Evolutionary conservation across 352 stramenopile species (phyloP).

Genomic region (Halophytophthora batemanensis): DNA sequence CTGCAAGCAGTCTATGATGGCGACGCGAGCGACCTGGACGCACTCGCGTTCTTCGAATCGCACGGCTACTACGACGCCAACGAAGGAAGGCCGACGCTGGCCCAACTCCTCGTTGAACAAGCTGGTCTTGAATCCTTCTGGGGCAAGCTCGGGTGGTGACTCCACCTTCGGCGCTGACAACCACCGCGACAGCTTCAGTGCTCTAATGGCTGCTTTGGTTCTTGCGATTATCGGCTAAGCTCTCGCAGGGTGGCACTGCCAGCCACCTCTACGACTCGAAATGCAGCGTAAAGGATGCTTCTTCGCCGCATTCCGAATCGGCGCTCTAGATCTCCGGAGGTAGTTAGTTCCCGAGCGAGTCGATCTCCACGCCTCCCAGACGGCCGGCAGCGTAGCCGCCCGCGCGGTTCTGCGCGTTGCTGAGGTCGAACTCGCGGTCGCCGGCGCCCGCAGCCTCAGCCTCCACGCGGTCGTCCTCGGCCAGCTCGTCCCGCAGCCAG

Average conservation of each 20-base stretch:
- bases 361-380: conserved; percentile 59
- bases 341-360: too few species aligned
- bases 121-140: neutral
- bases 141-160: neutral
- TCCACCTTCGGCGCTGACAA: too few species aligned
- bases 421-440: conserved; percentile 42
- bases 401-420: conserved; percentile 72
- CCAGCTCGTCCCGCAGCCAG: conserved; percentile 92
- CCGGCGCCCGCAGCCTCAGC: conserved; percentile 37
- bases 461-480: conserved; percentile 69
- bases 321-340: too few species aligned
- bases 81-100: neutral
- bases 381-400: conserved; percentile 70
- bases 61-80: neutral
- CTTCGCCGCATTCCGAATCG: too few species aligned
- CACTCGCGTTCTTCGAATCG: neutral
- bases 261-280: too few species aligned
- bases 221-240: too few species aligned
- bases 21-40: neutral
- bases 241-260: too few species aligned
- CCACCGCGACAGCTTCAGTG: too few species aligned
- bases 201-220: too few species aligned
- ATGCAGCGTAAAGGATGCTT: too few species aligned
- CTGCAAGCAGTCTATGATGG: neutral
- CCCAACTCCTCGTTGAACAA: neutral